These are phyloP conservation scores for Penicillium sp. DNA, from an alignment of 2,329 filamentous ascomycete species.

Conservation along the genomic window DNA sequence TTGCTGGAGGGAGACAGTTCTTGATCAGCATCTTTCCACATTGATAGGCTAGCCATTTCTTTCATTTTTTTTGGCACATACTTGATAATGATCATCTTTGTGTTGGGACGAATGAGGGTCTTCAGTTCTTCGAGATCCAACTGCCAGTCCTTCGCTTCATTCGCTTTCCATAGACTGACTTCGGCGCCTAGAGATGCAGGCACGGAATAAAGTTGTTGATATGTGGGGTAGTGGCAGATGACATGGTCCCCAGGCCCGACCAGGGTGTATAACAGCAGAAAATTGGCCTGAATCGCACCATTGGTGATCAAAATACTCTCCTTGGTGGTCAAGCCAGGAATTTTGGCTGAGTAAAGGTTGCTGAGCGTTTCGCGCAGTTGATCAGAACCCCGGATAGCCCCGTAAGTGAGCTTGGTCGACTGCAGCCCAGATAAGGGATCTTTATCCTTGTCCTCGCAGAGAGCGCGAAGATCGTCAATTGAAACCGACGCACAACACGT, in stretches of 20 bases:
- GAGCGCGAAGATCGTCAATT: constrained; percentile 45
- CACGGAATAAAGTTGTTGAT: constrained; percentile 74
- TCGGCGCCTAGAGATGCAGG: constrained; percentile 68
- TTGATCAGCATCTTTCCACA: not conserved
- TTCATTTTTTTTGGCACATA: constrained; percentile 11
- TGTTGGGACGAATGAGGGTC: constrained; percentile 49
- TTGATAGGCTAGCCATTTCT: not conserved
- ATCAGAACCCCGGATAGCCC: constrained; percentile 62
- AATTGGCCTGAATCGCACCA: constrained; percentile 79
- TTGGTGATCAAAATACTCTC: constrained; percentile 70
- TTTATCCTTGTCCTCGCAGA: constrained; percentile 49
- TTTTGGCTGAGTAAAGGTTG: constrained; percentile 56
- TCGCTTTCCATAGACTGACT: constrained; percentile 69
- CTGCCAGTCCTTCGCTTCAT: constrained; percentile 58
- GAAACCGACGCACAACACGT: constrained; percentile 54
- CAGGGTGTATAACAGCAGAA: constrained; percentile 68
- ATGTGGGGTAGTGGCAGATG: constrained; percentile 79
- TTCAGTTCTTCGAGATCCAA: constrained; percentile 63
- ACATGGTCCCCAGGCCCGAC: constrained; percentile 72
- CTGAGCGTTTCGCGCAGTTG: constrained; percentile 60
- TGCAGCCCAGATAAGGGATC: constrained; percentile 40
- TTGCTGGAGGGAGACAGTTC: constrained; percentile 46
- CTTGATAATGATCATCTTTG: constrained; percentile 59
- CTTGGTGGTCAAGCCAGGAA: constrained; percentile 41
- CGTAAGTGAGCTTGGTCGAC: constrained; percentile 62